Evolutionary conservation across 352 stramenopile species (phyloP).

Genomic region (Phytophthora pisi): DNA sequence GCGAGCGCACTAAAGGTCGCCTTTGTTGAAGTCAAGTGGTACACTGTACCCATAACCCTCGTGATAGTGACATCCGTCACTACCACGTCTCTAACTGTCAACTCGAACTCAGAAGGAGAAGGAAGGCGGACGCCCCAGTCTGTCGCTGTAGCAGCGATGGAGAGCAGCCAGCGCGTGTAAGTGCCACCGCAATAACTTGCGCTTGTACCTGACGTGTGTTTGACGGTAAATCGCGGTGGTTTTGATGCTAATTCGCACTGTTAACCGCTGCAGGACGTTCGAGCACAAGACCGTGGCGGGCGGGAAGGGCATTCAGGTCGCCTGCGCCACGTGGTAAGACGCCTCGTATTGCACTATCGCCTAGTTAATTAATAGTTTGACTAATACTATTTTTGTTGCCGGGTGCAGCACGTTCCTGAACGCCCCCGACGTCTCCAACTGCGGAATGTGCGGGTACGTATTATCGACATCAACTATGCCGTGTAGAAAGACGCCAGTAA

Average conservation of each 20-base stretch:
- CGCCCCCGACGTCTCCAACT: slow-evolving; percentile 48
- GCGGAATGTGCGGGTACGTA: slow-evolving; percentile 75
- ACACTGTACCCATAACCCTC: neutral
- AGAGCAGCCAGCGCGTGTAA: slow-evolving; percentile 26
- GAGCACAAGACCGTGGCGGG: slow-evolving; percentile 66
- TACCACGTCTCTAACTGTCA: slow-evolving; percentile 8
- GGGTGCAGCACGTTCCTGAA: slow-evolving; percentile 74
- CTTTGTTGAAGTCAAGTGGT: neutral
- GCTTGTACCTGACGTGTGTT: neutral
- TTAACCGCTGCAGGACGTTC: slow-evolving; percentile 22
- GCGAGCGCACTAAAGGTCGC: slow-evolving; percentile 5
- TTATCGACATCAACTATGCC: too few relatives aligned
- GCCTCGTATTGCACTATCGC: neutral
- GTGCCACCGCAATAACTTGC: neutral
- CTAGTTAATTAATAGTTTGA: too few relatives aligned
- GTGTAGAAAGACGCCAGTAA: too few relatives aligned
- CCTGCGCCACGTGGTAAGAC: slow-evolving; percentile 60
- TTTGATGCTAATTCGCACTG: neutral
- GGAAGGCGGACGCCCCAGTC: neutral
- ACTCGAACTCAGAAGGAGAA: slow-evolving; percentile 13
- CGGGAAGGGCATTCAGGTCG: slow-evolving; percentile 57
- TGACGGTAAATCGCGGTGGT: neutral
- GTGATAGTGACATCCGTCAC: neutral
- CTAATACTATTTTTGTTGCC: neutral
- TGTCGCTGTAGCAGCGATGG: slow-evolving; percentile 7